Evolutionary conservation across 768 basidiomycete genomes (phyloP).

Genomic region (Gautieria morchelliformis): DNA sequence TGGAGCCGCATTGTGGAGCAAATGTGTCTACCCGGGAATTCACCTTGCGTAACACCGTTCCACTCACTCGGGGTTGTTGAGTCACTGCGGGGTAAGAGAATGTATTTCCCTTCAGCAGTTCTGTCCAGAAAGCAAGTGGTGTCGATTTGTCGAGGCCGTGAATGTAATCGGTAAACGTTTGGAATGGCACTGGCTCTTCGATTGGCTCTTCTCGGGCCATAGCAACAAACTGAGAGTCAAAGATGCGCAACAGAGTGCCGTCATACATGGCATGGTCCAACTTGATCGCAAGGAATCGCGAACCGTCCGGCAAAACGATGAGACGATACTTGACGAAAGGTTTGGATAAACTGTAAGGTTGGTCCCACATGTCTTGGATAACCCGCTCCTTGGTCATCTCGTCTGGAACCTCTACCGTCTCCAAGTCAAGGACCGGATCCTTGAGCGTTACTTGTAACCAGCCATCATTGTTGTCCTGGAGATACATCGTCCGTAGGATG

Average conservation of each 20-base stretch:
- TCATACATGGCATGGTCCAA: conserved; percentile 8
- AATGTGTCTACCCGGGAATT: background rate
- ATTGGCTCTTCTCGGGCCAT: conserved; percentile 4
- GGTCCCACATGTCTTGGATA: too few species aligned
- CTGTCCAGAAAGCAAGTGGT: conserved; percentile 4
- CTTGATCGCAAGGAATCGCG: conserved; percentile 2
- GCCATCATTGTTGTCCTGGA: background rate
- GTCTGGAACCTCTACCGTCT: background rate
- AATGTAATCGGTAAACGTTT: conserved; percentile 1
- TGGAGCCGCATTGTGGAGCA: too few species aligned
- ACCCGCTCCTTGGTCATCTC: too few species aligned
- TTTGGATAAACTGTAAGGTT: too few species aligned
- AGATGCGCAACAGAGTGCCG: conserved; percentile 2
- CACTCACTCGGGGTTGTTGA: background rate
- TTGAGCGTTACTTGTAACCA: too few species aligned
- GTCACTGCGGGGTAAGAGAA: too few species aligned
- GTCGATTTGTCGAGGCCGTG: background rate
- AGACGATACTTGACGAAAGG: too few species aligned
- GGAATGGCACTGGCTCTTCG: conserved; percentile 1
- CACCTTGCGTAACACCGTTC: background rate
- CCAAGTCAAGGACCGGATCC: too few species aligned
- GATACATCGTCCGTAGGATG: conserved; percentile 7
- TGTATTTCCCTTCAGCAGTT: background rate
- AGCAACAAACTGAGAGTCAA: conserved; percentile 6
- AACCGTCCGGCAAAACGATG: background rate